Evolutionary conservation across 140 eudicot genomes (phyloP), one percentile per base, ranked within the genome.

Genomic region (Stevia rebaudiana): DNA sequence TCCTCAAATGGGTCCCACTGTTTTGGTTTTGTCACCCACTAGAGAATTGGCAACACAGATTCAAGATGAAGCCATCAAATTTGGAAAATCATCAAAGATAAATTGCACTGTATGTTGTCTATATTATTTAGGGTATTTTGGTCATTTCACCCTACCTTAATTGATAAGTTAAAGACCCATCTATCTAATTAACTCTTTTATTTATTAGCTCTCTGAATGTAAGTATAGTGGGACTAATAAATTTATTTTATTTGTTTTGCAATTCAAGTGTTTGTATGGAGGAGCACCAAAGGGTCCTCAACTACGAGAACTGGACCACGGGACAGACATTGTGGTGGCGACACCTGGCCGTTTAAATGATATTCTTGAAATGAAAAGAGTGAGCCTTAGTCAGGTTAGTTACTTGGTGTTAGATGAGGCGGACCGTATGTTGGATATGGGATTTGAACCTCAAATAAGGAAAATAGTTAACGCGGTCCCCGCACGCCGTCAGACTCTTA

Each of bases 391-490:
- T 74, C 90, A 94, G 79, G 86, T 94, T 18, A 81, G 95, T 15
- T 94, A 88, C 70, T 76, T 94, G 83, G 99, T 94, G 47, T 75
- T 94, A 59, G 97, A 94, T 67, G 99, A 94, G 81, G 99, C 99
- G n/a, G 99, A 94, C 74, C 86, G 99, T 28, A 94, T 94, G 99
- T 77, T 94, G 71, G 99, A 94, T 79, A 94, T 94, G 99, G 99
- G 99, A 2, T 94, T 94, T 65, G 99, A 94, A 79, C 99, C 99
- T 15, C 99, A 94, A 73, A 94, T 94, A 11, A 88, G 97, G 70
- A 94, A 94, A 65, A 94, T 94, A 71, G 89, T 94, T 71, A 83
- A 83, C 49, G 88, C 86, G 63, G 82, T 94, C 23, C 90, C 97
- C 7, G 31, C 83, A 16, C 84, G 83, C 13, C 84, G 99, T 48